Conservation (phyloP, 1,284 basidiomycete genomes). For the Ceratobasidium sp. region DNA sequence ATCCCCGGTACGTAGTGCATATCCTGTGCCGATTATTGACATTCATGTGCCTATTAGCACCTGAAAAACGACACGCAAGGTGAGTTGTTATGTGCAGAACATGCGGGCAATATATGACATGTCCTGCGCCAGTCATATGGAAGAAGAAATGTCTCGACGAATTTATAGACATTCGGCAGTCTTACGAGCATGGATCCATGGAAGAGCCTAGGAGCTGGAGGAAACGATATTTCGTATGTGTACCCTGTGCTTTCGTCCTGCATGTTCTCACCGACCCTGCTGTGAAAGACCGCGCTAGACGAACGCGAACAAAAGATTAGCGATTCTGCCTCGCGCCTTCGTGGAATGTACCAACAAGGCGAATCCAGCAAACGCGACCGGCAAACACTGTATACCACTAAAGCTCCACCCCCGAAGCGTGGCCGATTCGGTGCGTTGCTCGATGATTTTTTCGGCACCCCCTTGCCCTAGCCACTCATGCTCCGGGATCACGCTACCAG, state of each 20-base stretch:
- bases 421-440: constrained; percentile 43
- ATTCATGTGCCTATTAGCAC: constrained; percentile 59
- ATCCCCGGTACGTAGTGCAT: constrained; percentile 67
- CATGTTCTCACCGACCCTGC: not conserved
- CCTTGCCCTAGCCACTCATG: constrained; percentile 22
- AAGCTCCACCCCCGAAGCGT: constrained; percentile 47
- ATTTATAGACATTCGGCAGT: constrained; percentile 65
- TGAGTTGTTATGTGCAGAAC: constrained; percentile 50
- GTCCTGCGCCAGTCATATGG: constrained; percentile 69
- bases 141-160: constrained; percentile 68
- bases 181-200: constrained; percentile 57
- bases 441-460: constrained; percentile 11
- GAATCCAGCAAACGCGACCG: constrained; percentile 47
- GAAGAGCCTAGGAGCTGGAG: constrained; percentile 71
- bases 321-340: constrained; percentile 45
- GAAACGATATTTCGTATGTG: constrained; percentile 71
- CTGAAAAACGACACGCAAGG: constrained; percentile 69
- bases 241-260: constrained; percentile 19
- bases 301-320: constrained; percentile 48
- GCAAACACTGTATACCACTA: constrained; percentile 47
- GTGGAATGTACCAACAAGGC: constrained; percentile 45
- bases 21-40: constrained; percentile 33
- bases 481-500: constrained; percentile 10
- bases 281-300: constrained; percentile 35
- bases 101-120: constrained; percentile 59